phyloP scores from a whole-genome alignment of 306 rosid species.

The Psophocarpus tetragonolobus region DNA sequence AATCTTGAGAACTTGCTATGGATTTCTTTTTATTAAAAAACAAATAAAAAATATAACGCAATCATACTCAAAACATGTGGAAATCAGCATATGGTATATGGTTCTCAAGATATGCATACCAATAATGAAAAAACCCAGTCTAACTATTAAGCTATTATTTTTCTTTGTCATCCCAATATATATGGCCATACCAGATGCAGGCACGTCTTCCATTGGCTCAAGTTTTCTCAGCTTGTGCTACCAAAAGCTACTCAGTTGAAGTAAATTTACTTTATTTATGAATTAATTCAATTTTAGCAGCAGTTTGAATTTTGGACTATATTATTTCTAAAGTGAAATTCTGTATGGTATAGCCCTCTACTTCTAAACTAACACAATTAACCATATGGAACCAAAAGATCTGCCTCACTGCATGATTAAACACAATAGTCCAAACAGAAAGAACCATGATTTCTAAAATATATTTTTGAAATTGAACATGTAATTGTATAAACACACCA shows the following conservation, averaged over 20 bases:
- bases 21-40: not conserved
- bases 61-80: not conserved
- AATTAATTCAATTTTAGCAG: not conserved
- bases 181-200: not conserved
- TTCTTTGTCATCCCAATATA: not conserved
- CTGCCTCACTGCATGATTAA: not conserved
- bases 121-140: not conserved
- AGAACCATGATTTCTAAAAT: not conserved
- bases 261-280: not conserved
- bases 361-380: not conserved
- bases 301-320: conserved; percentile 2
- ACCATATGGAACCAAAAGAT: not conserved
- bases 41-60: not conserved
- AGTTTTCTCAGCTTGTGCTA: conserved; percentile 15
- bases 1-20: not conserved
- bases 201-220: not conserved
- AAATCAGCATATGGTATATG: conserved; percentile 11
- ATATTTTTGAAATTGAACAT: conserved; percentile 2
- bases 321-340: not conserved
- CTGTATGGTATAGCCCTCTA: not conserved
- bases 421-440: not conserved
- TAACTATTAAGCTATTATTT: conserved; percentile 11
- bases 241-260: not conserved
- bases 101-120: not conserved
- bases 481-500: not conserved